Conservation (phyloP, 306 rosid genomes). For the Biancaea sappan region DNA sequence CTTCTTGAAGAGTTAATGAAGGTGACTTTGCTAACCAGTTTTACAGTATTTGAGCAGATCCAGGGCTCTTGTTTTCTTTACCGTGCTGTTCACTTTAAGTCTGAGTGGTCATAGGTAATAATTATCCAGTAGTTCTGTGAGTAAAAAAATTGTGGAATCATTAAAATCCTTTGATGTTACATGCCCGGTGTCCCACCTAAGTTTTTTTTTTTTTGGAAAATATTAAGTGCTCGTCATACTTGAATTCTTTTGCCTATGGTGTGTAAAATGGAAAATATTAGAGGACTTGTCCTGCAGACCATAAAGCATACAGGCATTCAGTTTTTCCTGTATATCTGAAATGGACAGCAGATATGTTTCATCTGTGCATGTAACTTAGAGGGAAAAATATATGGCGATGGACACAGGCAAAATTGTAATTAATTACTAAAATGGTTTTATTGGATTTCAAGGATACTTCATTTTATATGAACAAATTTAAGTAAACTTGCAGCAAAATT, state of each 20-base stretch:
- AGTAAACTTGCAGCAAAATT: constrained; percentile 10
- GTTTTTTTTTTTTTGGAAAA: not conserved
- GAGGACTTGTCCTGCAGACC: constrained; percentile 2
- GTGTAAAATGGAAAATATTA: constrained; percentile 1
- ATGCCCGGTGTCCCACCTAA: constrained; percentile 9
- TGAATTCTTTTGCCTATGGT: not conserved
- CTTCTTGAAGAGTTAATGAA: constrained; percentile 98
- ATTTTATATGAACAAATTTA: not conserved
- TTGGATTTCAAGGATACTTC: constrained; percentile 15
- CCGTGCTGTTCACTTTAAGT: constrained; percentile 9
- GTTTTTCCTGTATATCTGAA: not conserved
- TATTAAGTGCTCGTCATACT: constrained; percentile 11
- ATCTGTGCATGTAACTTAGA: not conserved
- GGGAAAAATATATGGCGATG: not conserved
- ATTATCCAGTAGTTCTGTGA: not conserved
- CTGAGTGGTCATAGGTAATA: not conserved
- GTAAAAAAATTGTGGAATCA: constrained; percentile 4
- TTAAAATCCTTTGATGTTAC: not conserved
- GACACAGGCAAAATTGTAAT: not conserved
- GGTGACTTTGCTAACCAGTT: constrained; percentile 52
- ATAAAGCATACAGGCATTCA: not conserved
- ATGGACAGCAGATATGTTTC: constrained; percentile 25
- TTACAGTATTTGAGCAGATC: constrained; percentile 31
- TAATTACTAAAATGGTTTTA: not conserved
- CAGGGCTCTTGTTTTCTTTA: constrained; percentile 22